phyloP scores from a whole-genome alignment of 2,329 filamentous ascomycete genomes.

The Tothia fuscella region DNA sequence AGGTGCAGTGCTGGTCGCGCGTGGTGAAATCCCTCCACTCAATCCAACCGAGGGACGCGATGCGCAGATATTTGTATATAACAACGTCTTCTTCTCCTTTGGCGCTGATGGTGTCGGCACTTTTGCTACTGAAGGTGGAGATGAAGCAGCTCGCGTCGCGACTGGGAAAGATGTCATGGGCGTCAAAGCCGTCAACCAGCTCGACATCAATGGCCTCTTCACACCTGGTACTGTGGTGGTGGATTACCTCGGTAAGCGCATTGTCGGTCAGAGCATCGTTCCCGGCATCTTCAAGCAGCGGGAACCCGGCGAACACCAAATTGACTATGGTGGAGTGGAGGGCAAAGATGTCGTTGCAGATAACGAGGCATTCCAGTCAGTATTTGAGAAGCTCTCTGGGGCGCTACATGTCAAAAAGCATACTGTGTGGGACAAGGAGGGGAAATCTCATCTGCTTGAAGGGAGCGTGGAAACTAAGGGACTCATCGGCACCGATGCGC shows the following conservation, averaged over 20 bases:
- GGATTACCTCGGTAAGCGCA: conserved; percentile 92
- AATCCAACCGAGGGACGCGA: conserved; percentile 90
- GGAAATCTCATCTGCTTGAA: conserved; percentile 79
- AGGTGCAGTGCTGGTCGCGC: conserved; percentile 81
- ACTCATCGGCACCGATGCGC: conserved; percentile 86
- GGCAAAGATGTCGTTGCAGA: conserved; percentile 91
- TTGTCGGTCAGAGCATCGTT: conserved; percentile 95
- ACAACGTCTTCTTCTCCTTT: conserved; percentile 99
- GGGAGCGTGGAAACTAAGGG: conserved; percentile 97
- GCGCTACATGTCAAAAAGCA: conserved; percentile 87
- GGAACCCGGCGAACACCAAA: conserved; percentile 94
- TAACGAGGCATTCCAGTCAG: conserved; percentile 70
- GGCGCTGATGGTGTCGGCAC: conserved; percentile 95
- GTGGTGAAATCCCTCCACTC: conserved; percentile 81
- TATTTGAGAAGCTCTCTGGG: conserved; percentile 86
- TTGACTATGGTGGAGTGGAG: conserved; percentile 96
- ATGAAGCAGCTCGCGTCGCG: conserved; percentile 89
- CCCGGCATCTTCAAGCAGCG: conserved; percentile 98
- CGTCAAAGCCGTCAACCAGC: conserved; percentile 89
- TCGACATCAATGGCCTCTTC: conserved; percentile 89
- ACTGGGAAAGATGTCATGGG: conserved; percentile 94
- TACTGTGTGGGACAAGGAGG: conserved; percentile 94
- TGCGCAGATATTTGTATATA: conserved; percentile 98
- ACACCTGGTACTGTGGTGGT: conserved; percentile 93
- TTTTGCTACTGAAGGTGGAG: conserved; percentile 89